phyloP scores from a whole-genome alignment of 495 filamentous ascomycete species.

The Hapsidospora chrysogenum region DNA sequence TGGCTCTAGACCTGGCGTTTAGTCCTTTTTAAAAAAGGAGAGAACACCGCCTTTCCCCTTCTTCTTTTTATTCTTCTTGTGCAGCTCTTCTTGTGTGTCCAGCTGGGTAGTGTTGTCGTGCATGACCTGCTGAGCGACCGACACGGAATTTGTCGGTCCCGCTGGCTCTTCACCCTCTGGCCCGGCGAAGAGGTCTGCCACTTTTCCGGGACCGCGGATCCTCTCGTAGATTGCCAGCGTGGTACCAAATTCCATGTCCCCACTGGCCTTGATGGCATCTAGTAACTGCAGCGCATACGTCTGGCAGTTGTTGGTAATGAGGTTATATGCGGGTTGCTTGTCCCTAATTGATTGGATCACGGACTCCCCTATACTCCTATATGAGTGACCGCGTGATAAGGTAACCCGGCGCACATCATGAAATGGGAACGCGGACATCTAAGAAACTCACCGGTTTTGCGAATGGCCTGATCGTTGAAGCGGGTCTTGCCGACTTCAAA shows the following conservation, averaged over 20 bases:
- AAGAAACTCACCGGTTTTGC: constrained; percentile 17
- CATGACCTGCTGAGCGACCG: constrained; percentile 10
- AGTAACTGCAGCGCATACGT: constrained; percentile 24
- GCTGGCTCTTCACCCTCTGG: constrained; percentile 6
- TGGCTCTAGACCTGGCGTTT: too few species aligned
- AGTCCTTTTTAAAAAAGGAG: too few species aligned
- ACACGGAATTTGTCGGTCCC: constrained; percentile 4
- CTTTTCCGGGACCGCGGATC: constrained; percentile 16
- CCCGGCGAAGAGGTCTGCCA: constrained; percentile 21
- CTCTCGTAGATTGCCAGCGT: constrained; percentile 22
- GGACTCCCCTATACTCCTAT: constrained; percentile 26
- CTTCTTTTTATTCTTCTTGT: neutral
- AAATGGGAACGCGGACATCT: neutral
- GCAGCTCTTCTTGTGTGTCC: constrained; percentile 5
- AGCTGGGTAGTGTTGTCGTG: constrained; percentile 10
- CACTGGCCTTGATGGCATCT: constrained; percentile 24
- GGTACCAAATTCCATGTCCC: constrained; percentile 21
- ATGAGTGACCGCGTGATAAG: too few species aligned
- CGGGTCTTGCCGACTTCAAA: constrained; percentile 24
- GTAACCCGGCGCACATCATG: neutral
- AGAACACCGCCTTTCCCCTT: too few species aligned
- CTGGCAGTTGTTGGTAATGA: constrained; percentile 34
- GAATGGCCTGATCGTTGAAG: constrained; percentile 28
- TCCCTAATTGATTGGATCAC: constrained; percentile 24
- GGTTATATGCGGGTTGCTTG: constrained; percentile 22